phyloP scores from a whole-genome alignment of 306 rosid species.

The Vachellia pachyceras region DNA sequence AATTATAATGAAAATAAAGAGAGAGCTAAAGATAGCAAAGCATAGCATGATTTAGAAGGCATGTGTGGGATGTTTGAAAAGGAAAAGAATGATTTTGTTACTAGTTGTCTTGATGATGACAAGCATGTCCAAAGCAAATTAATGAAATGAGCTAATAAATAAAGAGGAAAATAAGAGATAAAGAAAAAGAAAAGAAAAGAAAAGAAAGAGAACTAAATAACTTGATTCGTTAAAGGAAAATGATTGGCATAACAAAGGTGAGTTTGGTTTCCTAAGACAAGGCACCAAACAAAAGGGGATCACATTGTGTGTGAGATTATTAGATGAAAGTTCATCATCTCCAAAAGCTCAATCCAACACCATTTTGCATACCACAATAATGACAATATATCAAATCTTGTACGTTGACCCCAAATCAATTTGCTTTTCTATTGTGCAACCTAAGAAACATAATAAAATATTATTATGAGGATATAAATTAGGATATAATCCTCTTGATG shows the following conservation, averaged over 20 bases:
- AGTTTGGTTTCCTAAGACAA: slow-evolving; percentile 59
- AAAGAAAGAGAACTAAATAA: slow-evolving; percentile 37
- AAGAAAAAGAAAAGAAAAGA: too few species aligned
- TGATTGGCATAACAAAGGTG: slow-evolving; percentile 55
- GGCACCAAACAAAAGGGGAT: slow-evolving; percentile 46
- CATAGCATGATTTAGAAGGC: slow-evolving; percentile 33
- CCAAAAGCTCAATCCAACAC: slow-evolving; percentile 37
- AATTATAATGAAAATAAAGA: background rate
- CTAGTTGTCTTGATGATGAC: slow-evolving; percentile 45
- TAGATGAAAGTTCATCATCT: slow-evolving; percentile 44
- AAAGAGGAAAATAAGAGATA: too few species aligned
- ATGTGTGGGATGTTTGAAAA: slow-evolving; percentile 35
- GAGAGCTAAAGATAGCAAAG: slow-evolving; percentile 18
- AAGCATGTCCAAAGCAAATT: slow-evolving; percentile 51
- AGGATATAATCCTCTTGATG: background rate
- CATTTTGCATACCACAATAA: slow-evolving; percentile 40
- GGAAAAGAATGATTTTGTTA: slow-evolving; percentile 47
- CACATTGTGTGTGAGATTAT: slow-evolving; percentile 40
- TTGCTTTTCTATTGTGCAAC: slow-evolving; percentile 24
- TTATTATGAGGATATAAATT: background rate
- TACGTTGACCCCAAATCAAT: slow-evolving; percentile 55
- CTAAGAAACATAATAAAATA: background rate
- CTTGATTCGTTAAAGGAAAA: slow-evolving; percentile 51
- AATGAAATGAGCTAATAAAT: slow-evolving; percentile 27
- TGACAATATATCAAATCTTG: slow-evolving; percentile 54